Percentiles rank a stretch among this genome's conserved stretches.
Evolutionary conservation across 1,284 basidiomycete genomes (phyloP).

Genomic region (Ceratobasidium sp.): DNA sequence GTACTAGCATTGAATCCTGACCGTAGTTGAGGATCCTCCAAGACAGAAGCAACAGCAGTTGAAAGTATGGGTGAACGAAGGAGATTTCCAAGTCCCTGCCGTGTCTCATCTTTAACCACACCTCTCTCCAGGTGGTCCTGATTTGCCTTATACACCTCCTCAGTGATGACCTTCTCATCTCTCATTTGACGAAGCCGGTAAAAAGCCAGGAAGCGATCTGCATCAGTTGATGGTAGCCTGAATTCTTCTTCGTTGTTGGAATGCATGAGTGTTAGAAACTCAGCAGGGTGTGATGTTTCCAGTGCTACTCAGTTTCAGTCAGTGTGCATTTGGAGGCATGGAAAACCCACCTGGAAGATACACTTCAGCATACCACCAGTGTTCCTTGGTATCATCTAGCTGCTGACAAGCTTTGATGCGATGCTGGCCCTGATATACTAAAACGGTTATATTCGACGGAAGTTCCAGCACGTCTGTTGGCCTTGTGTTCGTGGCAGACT

Average conservation of each 20-base stretch:
- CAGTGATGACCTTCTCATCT: background rate
- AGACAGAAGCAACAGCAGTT: background rate
- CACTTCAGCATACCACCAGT: slow-evolving; percentile 12
- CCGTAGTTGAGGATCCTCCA: background rate
- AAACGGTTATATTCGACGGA: background rate
- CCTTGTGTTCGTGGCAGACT: no score
- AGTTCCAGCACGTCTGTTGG: background rate
- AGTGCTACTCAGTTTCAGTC: background rate
- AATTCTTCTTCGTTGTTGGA: slow-evolving; percentile 9
- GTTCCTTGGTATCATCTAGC: background rate
- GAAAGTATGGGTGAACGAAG: background rate
- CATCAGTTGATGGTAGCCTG: background rate
- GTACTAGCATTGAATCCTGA: slow-evolving; percentile 3
- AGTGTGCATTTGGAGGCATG: no score
- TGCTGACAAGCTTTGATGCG: background rate
- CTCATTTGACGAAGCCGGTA: background rate
- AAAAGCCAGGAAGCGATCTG: slow-evolving; percentile 4
- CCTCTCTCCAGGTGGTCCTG: background rate
- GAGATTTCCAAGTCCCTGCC: background rate
- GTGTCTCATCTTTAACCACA: background rate
- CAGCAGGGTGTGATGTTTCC: background rate
- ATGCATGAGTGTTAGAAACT: slow-evolving; percentile 27
- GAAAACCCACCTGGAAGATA: background rate
- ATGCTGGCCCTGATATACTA: slow-evolving; percentile 3
- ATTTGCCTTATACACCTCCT: background rate